Evolutionary conservation across 108 stramenopile genomes (phyloP).

Genomic region (Craspedostauros australis): DNA sequence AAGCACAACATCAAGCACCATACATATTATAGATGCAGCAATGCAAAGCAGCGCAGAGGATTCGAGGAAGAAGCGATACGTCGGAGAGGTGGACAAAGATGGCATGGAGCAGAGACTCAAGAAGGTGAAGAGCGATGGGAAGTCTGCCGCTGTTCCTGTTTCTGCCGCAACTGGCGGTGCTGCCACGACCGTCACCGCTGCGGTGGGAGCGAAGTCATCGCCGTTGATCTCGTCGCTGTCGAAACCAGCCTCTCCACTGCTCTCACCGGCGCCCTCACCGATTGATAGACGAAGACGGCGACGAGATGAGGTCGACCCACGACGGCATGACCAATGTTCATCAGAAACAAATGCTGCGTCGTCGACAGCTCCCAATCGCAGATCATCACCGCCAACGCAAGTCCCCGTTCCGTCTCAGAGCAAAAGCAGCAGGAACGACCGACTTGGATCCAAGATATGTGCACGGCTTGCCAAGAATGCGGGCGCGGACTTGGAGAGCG

Average conservation of each 20-base stretch:
- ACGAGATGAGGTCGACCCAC: too few species aligned
- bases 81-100: conserved; percentile 5
- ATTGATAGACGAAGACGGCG: too few species aligned
- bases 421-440: background rate
- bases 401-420: conserved; percentile 1
- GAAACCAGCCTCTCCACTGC: background rate
- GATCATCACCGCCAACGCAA: background rate
- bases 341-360: too few species aligned
- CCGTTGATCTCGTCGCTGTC: background rate
- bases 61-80: conserved; percentile 12
- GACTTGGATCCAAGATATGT: background rate
- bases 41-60: conserved; percentile 15
- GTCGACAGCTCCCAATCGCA: too few species aligned
- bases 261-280: background rate
- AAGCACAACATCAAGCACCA: too few species aligned
- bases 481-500: background rate
- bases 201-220: background rate
- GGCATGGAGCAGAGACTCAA: conserved; percentile 9
- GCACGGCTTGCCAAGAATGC: background rate
- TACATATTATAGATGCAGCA: too few species aligned
- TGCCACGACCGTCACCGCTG: background rate
- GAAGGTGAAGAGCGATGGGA: conserved; percentile 11
- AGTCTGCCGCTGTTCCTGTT: too few species aligned
- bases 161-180: background rate
- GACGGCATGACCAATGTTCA: too few species aligned